These are phyloP conservation scores for Cryptococcus sp. DNA, from an alignment of 1,284 basidiomycete genomes.

Conservation along the genomic window DNA sequence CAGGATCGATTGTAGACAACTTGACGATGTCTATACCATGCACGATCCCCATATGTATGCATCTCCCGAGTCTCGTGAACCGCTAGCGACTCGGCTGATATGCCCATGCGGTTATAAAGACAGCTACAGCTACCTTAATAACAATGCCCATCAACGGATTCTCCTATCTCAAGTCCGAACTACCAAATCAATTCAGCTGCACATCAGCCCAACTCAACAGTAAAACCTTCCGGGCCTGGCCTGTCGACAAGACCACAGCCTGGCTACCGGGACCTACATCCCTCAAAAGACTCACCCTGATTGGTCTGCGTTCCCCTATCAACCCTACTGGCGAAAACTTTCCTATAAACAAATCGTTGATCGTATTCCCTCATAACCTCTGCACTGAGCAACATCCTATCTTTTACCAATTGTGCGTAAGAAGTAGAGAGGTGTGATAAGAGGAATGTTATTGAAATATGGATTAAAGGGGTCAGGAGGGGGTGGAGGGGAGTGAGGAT, in stretches of 20 bases:
- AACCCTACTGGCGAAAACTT: conserved; percentile 36
- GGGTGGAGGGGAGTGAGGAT: conserved; percentile 35
- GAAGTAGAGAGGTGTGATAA: conserved; percentile 32
- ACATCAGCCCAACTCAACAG: background rate
- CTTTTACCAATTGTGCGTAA: conserved; percentile 43
- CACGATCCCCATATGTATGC: too few species aligned
- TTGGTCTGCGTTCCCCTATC: conserved; percentile 43
- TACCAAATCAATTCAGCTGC: conserved; percentile 7
- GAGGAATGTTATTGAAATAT: conserved; percentile 28
- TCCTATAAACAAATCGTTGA: conserved; percentile 44
- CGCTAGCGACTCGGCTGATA: too few species aligned
- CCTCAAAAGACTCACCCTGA: conserved; percentile 35
- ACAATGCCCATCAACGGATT: too few species aligned
- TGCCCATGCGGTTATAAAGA: too few species aligned
- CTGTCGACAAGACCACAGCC: too few species aligned
- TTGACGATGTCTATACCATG: too few species aligned
- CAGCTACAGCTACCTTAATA: too few species aligned
- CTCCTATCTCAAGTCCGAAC: too few species aligned
- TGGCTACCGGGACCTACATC: too few species aligned
- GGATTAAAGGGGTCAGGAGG: conserved; percentile 33
- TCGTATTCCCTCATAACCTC: conserved; percentile 50
- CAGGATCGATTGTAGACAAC: too few species aligned
- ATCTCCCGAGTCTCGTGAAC: too few species aligned
- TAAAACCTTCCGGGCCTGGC: too few species aligned
- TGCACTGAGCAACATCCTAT: conserved; percentile 41